A percentile compares a stretch with the other conserved stretches of the same genome.
Conservation (phyloP, 768 basidiomycete species). For the Gloeopeniophorella convolvens region DNA sequence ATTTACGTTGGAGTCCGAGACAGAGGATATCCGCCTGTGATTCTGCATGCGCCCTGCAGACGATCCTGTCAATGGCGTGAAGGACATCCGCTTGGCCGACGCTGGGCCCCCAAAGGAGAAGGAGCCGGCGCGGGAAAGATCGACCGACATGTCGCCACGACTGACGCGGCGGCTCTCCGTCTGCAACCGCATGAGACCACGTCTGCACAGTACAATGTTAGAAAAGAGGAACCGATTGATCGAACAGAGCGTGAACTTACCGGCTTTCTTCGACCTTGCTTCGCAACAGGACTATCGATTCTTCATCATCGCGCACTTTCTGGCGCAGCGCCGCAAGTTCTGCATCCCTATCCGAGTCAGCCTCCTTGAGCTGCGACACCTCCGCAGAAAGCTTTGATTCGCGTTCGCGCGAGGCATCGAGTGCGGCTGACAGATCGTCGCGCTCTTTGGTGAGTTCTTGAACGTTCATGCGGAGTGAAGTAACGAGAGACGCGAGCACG, state of each 20-base stretch:
- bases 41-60: conserved; percentile 42
- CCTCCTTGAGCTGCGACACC: conserved; percentile 58
- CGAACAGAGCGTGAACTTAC: conserved; percentile 32
- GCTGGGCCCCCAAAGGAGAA: conserved; percentile 37
- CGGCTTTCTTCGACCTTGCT: conserved; percentile 87
- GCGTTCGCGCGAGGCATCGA: conserved; percentile 44
- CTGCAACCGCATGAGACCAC: conserved; percentile 83
- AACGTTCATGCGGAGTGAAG: conserved; percentile 61
- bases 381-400: conserved; percentile 61
- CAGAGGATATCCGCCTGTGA: conserved; percentile 60
- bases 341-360: conserved; percentile 35
- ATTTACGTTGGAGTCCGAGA: conserved; percentile 44
- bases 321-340: conserved; percentile 24
- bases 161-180: conserved; percentile 66
- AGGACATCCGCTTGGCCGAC: conserved; percentile 66
- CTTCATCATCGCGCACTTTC: conserved; percentile 58
- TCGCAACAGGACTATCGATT: conserved; percentile 67
- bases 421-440: conserved; percentile 51
- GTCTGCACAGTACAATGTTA: conserved; percentile 36
- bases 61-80: conserved; percentile 62
- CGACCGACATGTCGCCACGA: conserved; percentile 41
- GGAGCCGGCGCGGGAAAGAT: conserved; percentile 46
- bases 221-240: neutral
- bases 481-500: conserved; percentile 70
- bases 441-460: conserved; percentile 62